These are phyloP conservation scores for Nicotiana knightiana DNA, from an alignment of 257 asterid genomes.

Conservation along the genomic window DNA sequence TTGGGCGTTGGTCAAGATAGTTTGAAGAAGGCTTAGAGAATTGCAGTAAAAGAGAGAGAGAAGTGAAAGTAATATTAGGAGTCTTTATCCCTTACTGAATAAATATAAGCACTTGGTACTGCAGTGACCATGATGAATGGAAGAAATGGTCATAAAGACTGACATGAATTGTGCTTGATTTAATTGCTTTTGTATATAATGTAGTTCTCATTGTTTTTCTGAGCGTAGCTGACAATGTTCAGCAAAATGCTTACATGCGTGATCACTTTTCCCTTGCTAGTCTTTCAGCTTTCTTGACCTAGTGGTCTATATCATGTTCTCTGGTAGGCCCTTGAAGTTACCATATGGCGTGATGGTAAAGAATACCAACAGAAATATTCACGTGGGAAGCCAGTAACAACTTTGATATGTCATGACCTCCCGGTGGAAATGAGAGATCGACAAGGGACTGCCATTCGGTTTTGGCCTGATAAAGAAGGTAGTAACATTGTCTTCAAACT, in stretches of 20 bases:
- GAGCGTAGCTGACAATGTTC: background rate
- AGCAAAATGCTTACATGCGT: background rate
- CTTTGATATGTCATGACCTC: slow-evolving; percentile 52
- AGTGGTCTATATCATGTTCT: slow-evolving; percentile 14
- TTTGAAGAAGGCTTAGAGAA: background rate
- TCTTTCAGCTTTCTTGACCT: slow-evolving; percentile 8
- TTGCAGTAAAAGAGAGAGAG: background rate
- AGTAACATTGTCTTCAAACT: background rate
- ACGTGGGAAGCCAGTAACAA: slow-evolving; percentile 78
- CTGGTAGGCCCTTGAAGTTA: slow-evolving; percentile 71
- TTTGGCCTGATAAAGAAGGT: slow-evolving; percentile 98
- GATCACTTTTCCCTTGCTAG: background rate
- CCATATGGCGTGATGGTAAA: slow-evolving; percentile 91
- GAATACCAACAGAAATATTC: slow-evolving; percentile 81
- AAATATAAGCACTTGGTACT: background rate
- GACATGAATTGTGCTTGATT: background rate
- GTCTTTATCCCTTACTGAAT: background rate
- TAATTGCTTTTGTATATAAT: background rate
- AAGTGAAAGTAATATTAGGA: background rate
- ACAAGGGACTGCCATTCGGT: slow-evolving; percentile 72
- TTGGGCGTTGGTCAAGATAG: background rate
- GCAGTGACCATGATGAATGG: background rate
- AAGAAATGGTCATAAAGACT: background rate
- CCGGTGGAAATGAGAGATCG: slow-evolving; percentile 47
- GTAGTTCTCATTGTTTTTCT: background rate